Evolutionary conservation across 2,329 filamentous ascomycete genomes (phyloP).

Genomic region (Neonectria faginata): DNA sequence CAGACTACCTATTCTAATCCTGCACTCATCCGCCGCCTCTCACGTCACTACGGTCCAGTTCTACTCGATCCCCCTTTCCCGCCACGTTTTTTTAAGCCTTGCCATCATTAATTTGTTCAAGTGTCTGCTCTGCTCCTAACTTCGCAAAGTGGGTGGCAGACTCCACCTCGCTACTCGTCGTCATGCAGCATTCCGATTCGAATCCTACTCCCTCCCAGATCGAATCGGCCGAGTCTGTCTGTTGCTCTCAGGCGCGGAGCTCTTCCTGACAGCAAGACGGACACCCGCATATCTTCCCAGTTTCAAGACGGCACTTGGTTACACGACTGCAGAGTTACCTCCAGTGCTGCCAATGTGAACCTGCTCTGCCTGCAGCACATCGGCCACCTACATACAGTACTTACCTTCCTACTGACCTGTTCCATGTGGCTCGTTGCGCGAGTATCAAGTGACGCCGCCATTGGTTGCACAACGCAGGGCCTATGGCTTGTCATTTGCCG

Average conservation of each 20-base stretch:
- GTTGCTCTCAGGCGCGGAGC: neutral
- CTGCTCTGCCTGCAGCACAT: neutral
- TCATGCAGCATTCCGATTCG: conserved; percentile 11
- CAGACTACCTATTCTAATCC: neutral
- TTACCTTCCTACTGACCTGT: neutral
- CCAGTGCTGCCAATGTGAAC: neutral
- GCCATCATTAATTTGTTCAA: no score
- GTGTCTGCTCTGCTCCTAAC: neutral
- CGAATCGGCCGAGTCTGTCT: conserved; percentile 19
- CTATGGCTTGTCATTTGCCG: conserved; percentile 5
- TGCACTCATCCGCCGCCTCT: conserved; percentile 1
- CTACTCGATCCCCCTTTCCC: neutral
- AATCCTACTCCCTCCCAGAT: conserved; percentile 2
- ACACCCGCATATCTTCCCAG: neutral
- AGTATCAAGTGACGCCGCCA: conserved; percentile 8
- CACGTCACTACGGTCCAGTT: neutral
- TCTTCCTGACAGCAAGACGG: neutral
- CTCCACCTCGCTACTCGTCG: neutral
- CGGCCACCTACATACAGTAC: no score
- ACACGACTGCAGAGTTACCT: neutral
- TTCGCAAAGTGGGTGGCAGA: conserved; percentile 11
- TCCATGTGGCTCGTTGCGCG: neutral
- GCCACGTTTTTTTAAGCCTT: no score
- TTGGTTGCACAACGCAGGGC: conserved; percentile 17
- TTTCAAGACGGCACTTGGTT: neutral